Base-by-base conservation (phyloP, 1,284 basidiomycete genomes). In the Leccinum solheimii region DNA sequence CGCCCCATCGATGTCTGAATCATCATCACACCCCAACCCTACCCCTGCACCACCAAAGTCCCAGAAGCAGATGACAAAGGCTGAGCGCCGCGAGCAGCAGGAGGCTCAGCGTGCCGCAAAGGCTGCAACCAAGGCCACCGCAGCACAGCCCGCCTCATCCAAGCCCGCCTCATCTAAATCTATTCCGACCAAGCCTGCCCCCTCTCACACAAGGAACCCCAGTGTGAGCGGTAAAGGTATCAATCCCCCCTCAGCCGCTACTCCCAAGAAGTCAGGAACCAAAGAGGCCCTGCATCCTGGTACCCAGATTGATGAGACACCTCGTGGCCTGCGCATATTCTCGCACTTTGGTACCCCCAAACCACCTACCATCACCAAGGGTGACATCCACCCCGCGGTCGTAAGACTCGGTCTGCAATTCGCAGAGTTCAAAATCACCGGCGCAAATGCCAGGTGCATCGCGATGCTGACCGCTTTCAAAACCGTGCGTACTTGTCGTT, bases 361-460 rank as follows among this genome's bases (percentile, higher is more conserved):
- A 74, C 79, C 83, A 32, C 78, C 81, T 32, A 80, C 78, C 30
- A 79, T 81, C 27, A 80, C 83, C 56, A 94, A 92, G 71, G 90
- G 90, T 58, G 88, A 92, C 67, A 90, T 97, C 67, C 88, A 97
- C 77, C 92, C 91, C 68, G 82, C 86, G 27, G 86, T 95, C 70
- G 76, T 91, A 64, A 81, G 88, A 58, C 84, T 95, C 26, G 93
- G 89, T 16, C 78, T 95, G 23, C 86, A 92, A 65, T 95, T 94
- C 74, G 86, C 90, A 6, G 87, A 91, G 66, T 95, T 95, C 80
- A 89, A 87, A 72, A 91, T 95, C 67, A 88, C 86, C 50, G 93
- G 93, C 19, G 90, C 92, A 19, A 95, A 95, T 76, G 94, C 94
- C 11, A 81, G 93, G 61, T 94, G 92, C 75, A 93, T 95, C 57